Percentiles rank a stretch among this genome's conserved stretches.
These are phyloP conservation scores for Amylostereum chailletii DNA, from an alignment of 1,284 basidiomycete genomes.

Conservation along the genomic window DNA sequence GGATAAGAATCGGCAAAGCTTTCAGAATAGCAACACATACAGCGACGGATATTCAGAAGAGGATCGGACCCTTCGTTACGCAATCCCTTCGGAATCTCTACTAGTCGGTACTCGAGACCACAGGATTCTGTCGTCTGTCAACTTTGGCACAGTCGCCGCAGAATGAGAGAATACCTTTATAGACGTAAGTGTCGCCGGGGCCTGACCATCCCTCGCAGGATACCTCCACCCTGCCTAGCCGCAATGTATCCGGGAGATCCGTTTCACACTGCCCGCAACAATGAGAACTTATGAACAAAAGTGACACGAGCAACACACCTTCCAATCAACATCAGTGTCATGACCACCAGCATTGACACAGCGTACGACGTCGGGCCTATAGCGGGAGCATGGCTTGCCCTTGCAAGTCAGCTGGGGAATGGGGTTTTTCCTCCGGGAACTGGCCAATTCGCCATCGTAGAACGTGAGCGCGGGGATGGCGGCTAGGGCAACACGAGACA, in stretches of 20 bases:
- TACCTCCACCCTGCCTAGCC: conserved; percentile 78
- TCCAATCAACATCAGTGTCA: conserved; percentile 79
- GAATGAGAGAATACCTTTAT: conserved; percentile 53
- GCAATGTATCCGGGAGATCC: conserved; percentile 72
- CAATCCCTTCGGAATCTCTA: conserved; percentile 49
- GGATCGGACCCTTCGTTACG: conserved; percentile 20
- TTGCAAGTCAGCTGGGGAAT: conserved; percentile 75
- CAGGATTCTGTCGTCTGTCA: conserved; percentile 56
- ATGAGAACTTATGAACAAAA: not conserved
- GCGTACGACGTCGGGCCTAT: conserved; percentile 79
- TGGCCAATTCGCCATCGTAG: conserved; percentile 61
- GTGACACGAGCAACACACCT: conserved; percentile 32
- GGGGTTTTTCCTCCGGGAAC: conserved; percentile 54
- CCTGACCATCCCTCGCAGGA: conserved; percentile 84
- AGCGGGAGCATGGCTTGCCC: conserved; percentile 71
- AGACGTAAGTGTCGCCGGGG: conserved; percentile 73
- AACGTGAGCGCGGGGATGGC: conserved; percentile 74
- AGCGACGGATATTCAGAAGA: conserved; percentile 11
- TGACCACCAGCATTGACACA: conserved; percentile 73
- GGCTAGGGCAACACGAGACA: conserved; percentile 63
- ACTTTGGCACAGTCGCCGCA: conserved; percentile 1
- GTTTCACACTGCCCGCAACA: conserved; percentile 74
- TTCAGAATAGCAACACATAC: conserved; percentile 14
- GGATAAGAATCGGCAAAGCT: not conserved
- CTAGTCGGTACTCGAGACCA: conserved; percentile 71